Conservation (phyloP, 306 rosid species). For the Corylus avellana region DNA sequence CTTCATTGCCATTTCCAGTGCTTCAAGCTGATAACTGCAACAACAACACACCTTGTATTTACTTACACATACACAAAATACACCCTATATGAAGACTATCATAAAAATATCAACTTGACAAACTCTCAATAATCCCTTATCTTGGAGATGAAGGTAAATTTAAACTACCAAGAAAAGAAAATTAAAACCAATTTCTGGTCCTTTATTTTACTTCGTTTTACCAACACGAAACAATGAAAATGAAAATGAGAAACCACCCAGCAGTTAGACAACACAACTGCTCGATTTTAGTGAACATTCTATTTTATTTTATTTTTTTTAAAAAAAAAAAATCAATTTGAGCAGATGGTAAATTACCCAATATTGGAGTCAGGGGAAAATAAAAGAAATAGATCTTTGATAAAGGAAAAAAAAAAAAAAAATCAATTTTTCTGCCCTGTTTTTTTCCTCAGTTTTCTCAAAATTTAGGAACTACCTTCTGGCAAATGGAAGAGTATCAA, state of each 20-base stretch:
- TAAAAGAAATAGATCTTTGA: not conserved
- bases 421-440: too few relatives aligned
- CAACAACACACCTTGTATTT: not conserved
- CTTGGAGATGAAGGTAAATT: not conserved
- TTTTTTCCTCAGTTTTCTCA: not conserved
- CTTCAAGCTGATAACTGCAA: slow-evolving; percentile 80
- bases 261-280: not conserved
- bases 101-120: not conserved
- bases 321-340: not conserved
- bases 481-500: not conserved
- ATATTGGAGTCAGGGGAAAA: too few relatives aligned
- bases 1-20: slow-evolving; percentile 56
- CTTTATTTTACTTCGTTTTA: too few relatives aligned
- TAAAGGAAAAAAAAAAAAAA: too few relatives aligned
- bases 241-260: not conserved
- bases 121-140: not conserved
- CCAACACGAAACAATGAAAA: not conserved
- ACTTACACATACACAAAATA: not conserved
- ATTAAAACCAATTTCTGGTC: not conserved
- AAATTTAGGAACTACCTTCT: not conserved
- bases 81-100: not conserved
- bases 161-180: not conserved
- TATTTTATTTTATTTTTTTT: too few relatives aligned
- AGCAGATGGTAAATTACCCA: not conserved
- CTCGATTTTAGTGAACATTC: too few relatives aligned